Evolutionary conservation across 2,329 filamentous ascomycete genomes (phyloP).

Genomic region (Aspergillus candidus): DNA sequence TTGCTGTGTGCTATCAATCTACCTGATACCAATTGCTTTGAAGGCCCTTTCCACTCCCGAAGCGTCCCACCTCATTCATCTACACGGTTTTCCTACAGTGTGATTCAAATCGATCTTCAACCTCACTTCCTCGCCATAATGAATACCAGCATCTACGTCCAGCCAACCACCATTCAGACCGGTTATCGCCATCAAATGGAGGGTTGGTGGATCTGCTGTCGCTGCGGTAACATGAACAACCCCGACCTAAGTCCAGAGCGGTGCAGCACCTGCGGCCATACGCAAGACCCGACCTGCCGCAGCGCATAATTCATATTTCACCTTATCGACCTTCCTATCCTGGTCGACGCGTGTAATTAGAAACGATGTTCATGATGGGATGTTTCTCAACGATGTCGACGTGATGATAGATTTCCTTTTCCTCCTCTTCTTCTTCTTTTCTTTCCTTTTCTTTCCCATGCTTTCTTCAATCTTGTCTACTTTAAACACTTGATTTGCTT

Average conservation of each 20-base stretch:
- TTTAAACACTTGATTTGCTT: not conserved
- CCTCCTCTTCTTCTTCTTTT: constrained; percentile 1
- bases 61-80: no score
- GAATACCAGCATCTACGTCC: not conserved
- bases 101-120: not conserved
- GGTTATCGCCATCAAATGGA: constrained; percentile 3
- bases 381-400: no score
- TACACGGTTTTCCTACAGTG: not conserved
- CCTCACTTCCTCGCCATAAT: not conserved
- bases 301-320: no score
- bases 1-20: no score
- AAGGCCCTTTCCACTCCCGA: no score
- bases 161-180: not conserved
- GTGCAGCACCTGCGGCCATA: constrained; percentile 19
- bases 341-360: no score
- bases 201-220: constrained; percentile 22
- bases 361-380: no score
- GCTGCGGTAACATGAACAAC: constrained; percentile 15
- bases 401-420: no score
- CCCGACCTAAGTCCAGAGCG: constrained; percentile 11
- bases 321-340: no score
- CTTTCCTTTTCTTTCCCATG: not conserved
- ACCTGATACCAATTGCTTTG: no score
- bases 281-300: not conserved
- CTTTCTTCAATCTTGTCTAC: not conserved